Conservation (phyloP, 805 yeast species). For the Candida patagonica region DNA sequence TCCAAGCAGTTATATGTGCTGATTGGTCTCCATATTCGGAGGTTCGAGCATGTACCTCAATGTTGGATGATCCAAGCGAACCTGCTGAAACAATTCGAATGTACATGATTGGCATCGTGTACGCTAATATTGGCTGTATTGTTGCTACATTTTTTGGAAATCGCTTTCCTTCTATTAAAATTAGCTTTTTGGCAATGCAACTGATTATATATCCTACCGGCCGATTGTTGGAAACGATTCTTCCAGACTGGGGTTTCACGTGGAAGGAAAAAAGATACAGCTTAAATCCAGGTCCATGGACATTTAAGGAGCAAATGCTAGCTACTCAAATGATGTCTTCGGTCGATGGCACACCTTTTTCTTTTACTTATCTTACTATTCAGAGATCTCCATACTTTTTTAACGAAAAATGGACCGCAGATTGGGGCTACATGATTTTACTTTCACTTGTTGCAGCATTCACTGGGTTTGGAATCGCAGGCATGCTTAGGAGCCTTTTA, state of each 20-base stretch:
- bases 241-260: constrained; percentile 41
- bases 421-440: constrained; percentile 33
- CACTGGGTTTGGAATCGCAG: constrained; percentile 43
- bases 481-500: constrained; percentile 42
- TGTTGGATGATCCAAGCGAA: constrained; percentile 39
- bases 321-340: constrained; percentile 29
- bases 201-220: constrained; percentile 45
- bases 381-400: constrained; percentile 17
- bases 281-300: constrained; percentile 55
- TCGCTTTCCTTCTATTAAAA: constrained; percentile 41
- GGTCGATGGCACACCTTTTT: constrained; percentile 5
- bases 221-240: constrained; percentile 37
- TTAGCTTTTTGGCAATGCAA: constrained; percentile 37
- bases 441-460: constrained; percentile 35
- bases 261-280: constrained; percentile 32
- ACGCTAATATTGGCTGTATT: constrained; percentile 46
- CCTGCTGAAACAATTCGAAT: constrained; percentile 43
- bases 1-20: constrained; percentile 32
- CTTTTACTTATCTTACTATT: constrained; percentile 13
- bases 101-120: constrained; percentile 28
- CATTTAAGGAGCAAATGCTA: constrained; percentile 55
- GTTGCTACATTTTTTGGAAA: constrained; percentile 48
- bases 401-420: constrained; percentile 16
- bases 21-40: constrained; percentile 48
- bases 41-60: constrained; percentile 45